Evolutionary conservation across 2,329 filamentous ascomycete species (phyloP), one percentile per base, ranked within the genome.

Genomic region (Blumeriella jaapii): DNA sequence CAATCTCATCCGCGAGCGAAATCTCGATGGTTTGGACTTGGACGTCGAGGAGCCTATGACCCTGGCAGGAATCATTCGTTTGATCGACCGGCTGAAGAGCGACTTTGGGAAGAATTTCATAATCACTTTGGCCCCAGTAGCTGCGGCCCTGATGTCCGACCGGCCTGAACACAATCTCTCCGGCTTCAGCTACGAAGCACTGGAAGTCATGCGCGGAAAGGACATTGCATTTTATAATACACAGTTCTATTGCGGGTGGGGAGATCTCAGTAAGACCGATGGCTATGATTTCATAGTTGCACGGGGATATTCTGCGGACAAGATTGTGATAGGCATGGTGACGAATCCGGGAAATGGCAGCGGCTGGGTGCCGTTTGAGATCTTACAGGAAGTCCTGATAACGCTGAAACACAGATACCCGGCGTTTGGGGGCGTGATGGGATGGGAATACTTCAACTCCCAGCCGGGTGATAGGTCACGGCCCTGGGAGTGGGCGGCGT

Each of bases 371-470:
- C 64, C 70, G 1, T 68, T 74, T 38, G 65, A 70, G 29, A 56
- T 65, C 10, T 59, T 83, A 15, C 64, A 66, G 8, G 61, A 63
- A 12, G 71, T 79, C 13, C 55, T 85, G 28, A 64, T 65, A 18
- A 53, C 64, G 25, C 54, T 86, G 45, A 61, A 68, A 22, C 61
- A 70, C 22, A 66, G 66, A 39, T 82, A 82, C 33, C 70, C 71
- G 1, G 62, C 62, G 1, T 91, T 94, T 55, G 87, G 86, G 1
- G 87, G 87, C 1, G 76, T 95, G 5, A 91, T 91, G 77, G 85
- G 85, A 2, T 95, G 87, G 87, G 87, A 95, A 61, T 94, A 91
- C 56, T 94, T 89, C 61, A 93, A 93, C 61, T 74, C 78, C 36
- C 56, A 76, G 39, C 81, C 82, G 0, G 78, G 77, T 1, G 77